Evolutionary conservation across 2,329 filamentous ascomycete genomes (phyloP), one percentile per base, ranked within the genome.

Genomic region (Epichloe festucae): DNA sequence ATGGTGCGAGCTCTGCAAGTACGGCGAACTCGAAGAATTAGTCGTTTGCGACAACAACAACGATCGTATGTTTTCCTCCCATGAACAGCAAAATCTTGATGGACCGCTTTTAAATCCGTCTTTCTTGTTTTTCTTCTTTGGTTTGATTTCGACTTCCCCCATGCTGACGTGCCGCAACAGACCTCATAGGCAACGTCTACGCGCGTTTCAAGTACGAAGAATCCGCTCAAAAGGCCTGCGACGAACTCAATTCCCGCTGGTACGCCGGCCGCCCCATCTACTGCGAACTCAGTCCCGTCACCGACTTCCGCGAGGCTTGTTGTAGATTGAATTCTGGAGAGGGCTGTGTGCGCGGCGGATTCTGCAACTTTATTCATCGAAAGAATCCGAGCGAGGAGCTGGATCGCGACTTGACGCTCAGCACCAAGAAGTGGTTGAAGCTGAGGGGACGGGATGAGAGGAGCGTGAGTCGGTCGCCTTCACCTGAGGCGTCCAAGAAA

Each of bases 201-300:
- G 93, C 93, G 49, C 89, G 93, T 60, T 98, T 97, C 85, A 98
- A 98, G 73, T 98, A 97, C 78, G 93, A 98, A 78, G 93, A 98
- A 70, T 85, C 84, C 51, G 90, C 93, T 49, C 90, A 97, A 69
- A 81, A 82, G 57, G 93, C 93, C 55, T 96, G 91, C 77, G 93
- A 97, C 71, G 85, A 85, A 55, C 81, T 97, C 61, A 98, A 97
- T 71, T 84, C 79, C 53, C 84, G 93, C 63, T 98, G 93, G 93
- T 98, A 98, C 73, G 91, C 93, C 55, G 93, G 88, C 19, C 79
- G 93, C 50, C 93, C 93, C 57, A 95, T 98, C 70, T 98, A 98
- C 76, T 96, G 91, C 81, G 93, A 98, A 72, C 75, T 98, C 52
- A 90, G 84, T 50, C 93, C 93, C 60, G 93, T 98, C 52, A 98